phyloP scores from a whole-genome alignment of 2,329 filamentous ascomycete genomes.

The Podosphaera xanthii region DNA sequence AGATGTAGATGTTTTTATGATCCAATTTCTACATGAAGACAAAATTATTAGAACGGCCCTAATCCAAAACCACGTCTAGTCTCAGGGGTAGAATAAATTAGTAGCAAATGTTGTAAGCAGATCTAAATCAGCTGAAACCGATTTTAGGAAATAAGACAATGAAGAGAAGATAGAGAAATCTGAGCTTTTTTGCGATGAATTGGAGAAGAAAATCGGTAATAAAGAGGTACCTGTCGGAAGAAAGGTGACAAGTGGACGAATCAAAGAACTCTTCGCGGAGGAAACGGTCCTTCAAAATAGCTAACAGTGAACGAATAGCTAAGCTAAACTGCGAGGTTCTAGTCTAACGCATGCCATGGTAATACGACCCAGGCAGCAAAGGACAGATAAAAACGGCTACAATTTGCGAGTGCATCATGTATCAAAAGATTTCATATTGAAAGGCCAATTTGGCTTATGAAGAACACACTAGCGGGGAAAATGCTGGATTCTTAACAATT shows the following conservation, averaged over 20 bases:
- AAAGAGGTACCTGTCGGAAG: no score
- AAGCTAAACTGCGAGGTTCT: no score
- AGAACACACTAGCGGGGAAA: not conserved
- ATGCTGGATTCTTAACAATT: no score
- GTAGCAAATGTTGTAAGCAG: no score
- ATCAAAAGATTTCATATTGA: not conserved
- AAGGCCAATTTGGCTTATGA: not conserved
- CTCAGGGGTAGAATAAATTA: no score
- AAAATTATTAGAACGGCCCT: no score
- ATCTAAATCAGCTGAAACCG: not conserved
- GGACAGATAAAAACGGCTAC: not conserved
- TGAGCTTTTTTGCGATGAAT: not conserved
- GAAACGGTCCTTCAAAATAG: not conserved
- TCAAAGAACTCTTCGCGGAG: not conserved
- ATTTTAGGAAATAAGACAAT: not conserved
- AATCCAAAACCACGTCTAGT: no score
- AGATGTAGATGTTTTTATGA: no score
- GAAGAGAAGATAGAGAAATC: not conserved
- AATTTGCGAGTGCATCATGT: not conserved
- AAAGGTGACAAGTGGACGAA: not conserved
- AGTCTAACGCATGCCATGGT: not conserved
- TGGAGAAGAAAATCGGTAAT: not conserved
- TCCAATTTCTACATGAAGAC: no score
- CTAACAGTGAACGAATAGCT: no score
- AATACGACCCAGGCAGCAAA: no score